A percentile compares a stretch with the other conserved stretches of the same genome.
Conservation (phyloP, 2,329 filamentous ascomycete species). For the Fusarium heterosporum region DNA sequence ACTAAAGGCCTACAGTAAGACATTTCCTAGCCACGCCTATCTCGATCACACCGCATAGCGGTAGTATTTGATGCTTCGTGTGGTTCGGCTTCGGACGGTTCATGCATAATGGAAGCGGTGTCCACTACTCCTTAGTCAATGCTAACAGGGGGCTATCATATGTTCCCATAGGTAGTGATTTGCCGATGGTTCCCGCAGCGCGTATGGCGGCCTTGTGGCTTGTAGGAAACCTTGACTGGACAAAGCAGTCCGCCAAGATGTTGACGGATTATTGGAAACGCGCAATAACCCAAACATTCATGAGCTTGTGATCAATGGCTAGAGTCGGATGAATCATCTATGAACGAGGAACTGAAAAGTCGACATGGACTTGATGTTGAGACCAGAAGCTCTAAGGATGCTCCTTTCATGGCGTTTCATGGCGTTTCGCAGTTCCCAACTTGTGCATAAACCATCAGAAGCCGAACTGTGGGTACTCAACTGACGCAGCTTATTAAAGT, state of each 20-base stretch:
- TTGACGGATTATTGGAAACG: background rate
- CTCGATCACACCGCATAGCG: background rate
- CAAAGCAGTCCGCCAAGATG: too few species aligned
- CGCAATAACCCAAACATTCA: too few species aligned
- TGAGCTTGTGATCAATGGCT: too few species aligned
- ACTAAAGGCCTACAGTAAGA: background rate
- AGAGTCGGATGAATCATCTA: too few species aligned
- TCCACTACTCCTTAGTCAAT: background rate
- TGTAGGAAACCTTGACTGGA: too few species aligned
- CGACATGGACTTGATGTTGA: too few species aligned
- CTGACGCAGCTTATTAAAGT: background rate
- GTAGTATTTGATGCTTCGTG: background rate
- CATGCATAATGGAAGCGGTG: background rate
- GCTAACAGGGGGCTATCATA: background rate
- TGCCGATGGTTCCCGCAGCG: slow-evolving; percentile 23
- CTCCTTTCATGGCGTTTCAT: background rate
- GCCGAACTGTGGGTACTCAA: background rate
- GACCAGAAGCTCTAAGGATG: background rate
- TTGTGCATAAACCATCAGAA: background rate
- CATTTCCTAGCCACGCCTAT: background rate
- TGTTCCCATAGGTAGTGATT: background rate
- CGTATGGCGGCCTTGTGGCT: background rate
- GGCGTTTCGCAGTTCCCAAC: background rate
- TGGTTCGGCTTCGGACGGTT: slow-evolving; percentile 30
- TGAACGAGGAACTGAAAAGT: too few species aligned